Base-by-base conservation (phyloP, 352 stramenopile genomes). In the Phytophthora tubulina region DNA sequence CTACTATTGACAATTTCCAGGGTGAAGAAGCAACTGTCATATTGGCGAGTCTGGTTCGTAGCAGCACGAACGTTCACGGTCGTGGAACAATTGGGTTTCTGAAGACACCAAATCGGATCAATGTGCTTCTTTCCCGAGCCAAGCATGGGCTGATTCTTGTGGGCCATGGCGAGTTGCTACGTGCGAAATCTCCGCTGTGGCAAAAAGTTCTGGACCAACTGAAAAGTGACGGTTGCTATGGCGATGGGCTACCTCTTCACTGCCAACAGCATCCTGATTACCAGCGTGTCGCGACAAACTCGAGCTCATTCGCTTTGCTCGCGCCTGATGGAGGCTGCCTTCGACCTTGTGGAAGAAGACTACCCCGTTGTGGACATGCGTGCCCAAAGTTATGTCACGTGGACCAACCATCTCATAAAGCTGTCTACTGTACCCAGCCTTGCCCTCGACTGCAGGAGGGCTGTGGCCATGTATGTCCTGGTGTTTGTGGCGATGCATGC, bases 1-100 rank as follows among this genome's bases (percentile, higher is more conserved):
- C 81, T 39, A 91, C 84, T 1, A 85, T 89, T 32, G 84, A 91
- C 49, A 91, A 91, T 60, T 91, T 92, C 53, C 88, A 96, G 76
- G 89, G 89, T 7, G 84, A 95, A 50, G 88, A 96, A 76, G 80
- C 82, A 3, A 81, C 76, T 5, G 63, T 96, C 14, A 79, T 96
- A 44, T 71, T 95, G 36, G 74, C 83, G 7, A 89, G 75, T 48
- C 69, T 89, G 5, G 89, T 96, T n/a, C 83, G 89, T 39, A 86
- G 75, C 64, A 92, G 81, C 65, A 55, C 69, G 21, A 72, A 73
- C 11, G 62, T 66, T 36, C 62, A 81, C 4, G 46, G 58, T 42
- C 50, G 72, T 7, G 63, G 72, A 59, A 74, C 68, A n/a, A 88
- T 90, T 67, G 89, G 89, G n/a, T 96, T 96, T 55, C 66, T 95